phyloP scores from a whole-genome alignment of 148 eudicot species.

The Cornus florida region DNA sequence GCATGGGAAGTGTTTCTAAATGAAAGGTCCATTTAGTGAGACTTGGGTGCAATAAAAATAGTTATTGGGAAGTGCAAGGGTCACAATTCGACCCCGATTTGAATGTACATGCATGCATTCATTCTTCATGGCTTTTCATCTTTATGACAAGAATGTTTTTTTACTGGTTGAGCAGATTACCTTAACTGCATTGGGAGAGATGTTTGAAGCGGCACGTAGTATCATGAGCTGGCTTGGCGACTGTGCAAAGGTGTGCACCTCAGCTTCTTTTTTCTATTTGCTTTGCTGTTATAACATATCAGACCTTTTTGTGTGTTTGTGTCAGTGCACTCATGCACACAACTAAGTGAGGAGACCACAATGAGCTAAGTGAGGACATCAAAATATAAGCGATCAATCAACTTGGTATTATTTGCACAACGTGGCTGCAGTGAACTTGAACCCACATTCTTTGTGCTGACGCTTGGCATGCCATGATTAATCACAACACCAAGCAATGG shows the following conservation, averaged over 20 bases:
- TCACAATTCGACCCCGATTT: not conserved
- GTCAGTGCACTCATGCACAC: no score
- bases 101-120: not conserved
- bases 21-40: not conserved
- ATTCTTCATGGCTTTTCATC: not conserved
- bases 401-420: no score
- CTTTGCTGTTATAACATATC: not conserved
- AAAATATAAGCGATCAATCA: no score
- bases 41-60: not conserved
- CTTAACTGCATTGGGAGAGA: constrained; percentile 83
- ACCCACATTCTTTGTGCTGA: no score
- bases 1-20: not conserved
- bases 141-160: not conserved
- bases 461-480: no score
- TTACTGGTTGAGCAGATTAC: constrained; percentile 58
- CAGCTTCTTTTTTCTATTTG: not conserved
- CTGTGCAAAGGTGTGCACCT: constrained; percentile 85
- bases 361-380: not conserved
- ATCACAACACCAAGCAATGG: no score
- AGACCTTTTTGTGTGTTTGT: no score
- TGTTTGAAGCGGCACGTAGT: constrained; percentile 94
- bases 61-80: not conserved
- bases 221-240: constrained; percentile 99
- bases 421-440: no score
- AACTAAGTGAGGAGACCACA: not conserved